Conservation (phyloP, 176 grass and related monocot genomes). For the Melocanna baccifera region DNA sequence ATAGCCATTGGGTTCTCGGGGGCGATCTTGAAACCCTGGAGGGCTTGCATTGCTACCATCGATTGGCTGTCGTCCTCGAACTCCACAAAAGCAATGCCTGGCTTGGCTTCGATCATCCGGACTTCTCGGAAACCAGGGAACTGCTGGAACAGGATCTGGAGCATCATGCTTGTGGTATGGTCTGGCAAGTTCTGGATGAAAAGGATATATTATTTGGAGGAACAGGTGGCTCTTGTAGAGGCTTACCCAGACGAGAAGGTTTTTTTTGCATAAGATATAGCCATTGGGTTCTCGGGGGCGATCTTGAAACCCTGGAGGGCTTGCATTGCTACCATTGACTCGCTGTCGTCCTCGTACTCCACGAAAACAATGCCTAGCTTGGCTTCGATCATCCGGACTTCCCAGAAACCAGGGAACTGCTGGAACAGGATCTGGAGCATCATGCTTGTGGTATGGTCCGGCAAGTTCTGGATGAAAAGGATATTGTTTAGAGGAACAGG, state of each 20-base stretch:
- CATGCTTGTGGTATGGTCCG: constrained; percentile 72
- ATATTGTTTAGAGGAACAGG: constrained; percentile 81
- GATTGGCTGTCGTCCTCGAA: constrained; percentile 78
- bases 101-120: constrained; percentile 85
- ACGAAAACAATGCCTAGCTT: constrained; percentile 94
- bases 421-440: constrained; percentile 97
- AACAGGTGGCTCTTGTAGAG: not conserved
- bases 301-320: constrained; percentile 98
- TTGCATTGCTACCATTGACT: constrained; percentile 84
- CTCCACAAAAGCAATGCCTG: constrained; percentile 95
- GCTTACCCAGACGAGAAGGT: too few relatives aligned
- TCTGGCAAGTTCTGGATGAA: constrained; percentile 91
- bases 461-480: constrained; percentile 92
- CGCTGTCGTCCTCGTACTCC: constrained; percentile 75
- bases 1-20: constrained; percentile 85
- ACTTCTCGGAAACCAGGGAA: constrained; percentile 96
- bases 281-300: constrained; percentile 82
- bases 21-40: constrained; percentile 94
- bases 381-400: constrained; percentile 85
- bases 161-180: constrained; percentile 85
- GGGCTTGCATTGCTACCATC: constrained; percentile 80
- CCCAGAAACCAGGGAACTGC: constrained; percentile 91
- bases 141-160: constrained; percentile 95
- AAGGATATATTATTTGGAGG: constrained; percentile 94
- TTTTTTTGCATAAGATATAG: constrained; percentile 80